Conservation (phyloP, 1,139 yeast species). For the Schwanniomyces etchellsii region DNA sequence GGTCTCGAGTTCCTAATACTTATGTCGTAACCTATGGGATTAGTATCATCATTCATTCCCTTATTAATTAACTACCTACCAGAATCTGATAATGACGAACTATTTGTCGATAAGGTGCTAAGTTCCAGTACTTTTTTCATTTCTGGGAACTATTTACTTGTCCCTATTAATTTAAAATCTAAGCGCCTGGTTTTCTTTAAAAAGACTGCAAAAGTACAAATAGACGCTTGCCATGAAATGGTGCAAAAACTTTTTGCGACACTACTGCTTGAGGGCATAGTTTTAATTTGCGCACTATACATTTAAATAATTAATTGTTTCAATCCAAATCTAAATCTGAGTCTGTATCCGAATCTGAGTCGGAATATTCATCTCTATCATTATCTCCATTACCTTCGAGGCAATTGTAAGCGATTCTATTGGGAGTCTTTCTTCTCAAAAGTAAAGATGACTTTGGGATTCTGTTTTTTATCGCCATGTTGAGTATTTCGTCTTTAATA, state of each 20-base stretch:
- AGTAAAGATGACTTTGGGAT: constrained; percentile 31
- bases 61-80: too few relatives aligned
- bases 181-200: too few relatives aligned
- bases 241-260: not conserved
- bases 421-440: constrained; percentile 30
- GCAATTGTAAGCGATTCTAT: constrained; percentile 27
- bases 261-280: not conserved
- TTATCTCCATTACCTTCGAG: constrained; percentile 17
- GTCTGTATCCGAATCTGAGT: constrained; percentile 8
- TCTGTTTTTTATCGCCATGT: constrained; percentile 25
- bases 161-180: too few relatives aligned
- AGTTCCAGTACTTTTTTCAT: too few relatives aligned
- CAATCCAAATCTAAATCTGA: constrained; percentile 9
- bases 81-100: too few relatives aligned
- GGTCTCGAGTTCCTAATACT: too few relatives aligned
- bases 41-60: too few relatives aligned
- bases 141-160: too few relatives aligned
- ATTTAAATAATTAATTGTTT: not conserved
- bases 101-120: too few relatives aligned
- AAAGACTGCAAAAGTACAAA: too few relatives aligned
- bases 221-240: not conserved
- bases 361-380: constrained; percentile 3
- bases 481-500: constrained; percentile 34
- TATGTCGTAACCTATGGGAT: too few relatives aligned
- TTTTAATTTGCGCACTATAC: not conserved